These are phyloP conservation scores for Hypoxylon sp. DNA, from an alignment of 2,329 filamentous ascomycete species.

Conservation along the genomic window DNA sequence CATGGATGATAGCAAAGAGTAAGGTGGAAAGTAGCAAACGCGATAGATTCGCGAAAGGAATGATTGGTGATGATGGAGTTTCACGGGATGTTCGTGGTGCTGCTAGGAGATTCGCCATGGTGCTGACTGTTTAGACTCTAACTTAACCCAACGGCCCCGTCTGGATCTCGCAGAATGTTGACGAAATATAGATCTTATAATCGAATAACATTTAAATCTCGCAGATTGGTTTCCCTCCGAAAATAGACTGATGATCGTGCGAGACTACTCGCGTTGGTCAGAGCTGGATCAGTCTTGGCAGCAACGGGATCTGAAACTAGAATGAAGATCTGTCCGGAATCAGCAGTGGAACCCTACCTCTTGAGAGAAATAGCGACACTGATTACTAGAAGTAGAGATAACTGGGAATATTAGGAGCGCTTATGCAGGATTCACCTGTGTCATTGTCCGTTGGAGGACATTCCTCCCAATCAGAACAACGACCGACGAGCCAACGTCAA, in stretches of 20 bases:
- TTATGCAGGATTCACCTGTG: too few relatives aligned
- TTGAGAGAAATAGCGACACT: too few relatives aligned
- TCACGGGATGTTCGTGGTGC: too few relatives aligned
- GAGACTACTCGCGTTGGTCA: neutral
- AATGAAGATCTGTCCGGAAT: slow-evolving; percentile 13
- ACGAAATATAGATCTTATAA: neutral
- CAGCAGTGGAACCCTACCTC: slow-evolving; percentile 4
- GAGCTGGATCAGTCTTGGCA: neutral
- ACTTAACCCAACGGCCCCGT: neutral
- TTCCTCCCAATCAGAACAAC: too few relatives aligned
- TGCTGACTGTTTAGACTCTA: neutral
- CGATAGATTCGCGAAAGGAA: neutral
- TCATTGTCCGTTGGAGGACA: too few relatives aligned
- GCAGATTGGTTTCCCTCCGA: too few relatives aligned
- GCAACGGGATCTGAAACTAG: slow-evolving; percentile 13
- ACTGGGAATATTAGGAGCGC: too few relatives aligned
- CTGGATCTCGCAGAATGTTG: neutral
- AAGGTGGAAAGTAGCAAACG: slow-evolving; percentile 1
- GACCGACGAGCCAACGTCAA: too few relatives aligned
- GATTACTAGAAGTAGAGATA: too few relatives aligned
- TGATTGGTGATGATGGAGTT: too few relatives aligned
- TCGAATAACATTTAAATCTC: too few relatives aligned
- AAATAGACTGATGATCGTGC: neutral
- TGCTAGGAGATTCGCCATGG: slow-evolving; percentile 2
- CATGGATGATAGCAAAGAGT: neutral